Evolutionary conservation across 495 filamentous ascomycete species (phyloP).

Genomic region (Penicillium simplicissimum): DNA sequence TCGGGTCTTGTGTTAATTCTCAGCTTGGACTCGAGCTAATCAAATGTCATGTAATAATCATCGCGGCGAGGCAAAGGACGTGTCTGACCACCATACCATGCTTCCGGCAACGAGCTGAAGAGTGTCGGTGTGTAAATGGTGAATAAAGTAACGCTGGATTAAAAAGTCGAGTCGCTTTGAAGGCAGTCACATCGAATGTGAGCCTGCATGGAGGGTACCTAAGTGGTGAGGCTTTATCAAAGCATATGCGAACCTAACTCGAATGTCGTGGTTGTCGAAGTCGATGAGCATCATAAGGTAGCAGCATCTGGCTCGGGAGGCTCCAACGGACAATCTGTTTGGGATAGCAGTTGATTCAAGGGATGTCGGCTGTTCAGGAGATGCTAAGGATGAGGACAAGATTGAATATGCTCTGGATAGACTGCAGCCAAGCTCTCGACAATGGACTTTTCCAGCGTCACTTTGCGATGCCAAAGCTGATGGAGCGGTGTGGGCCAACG

Average conservation of each 20-base stretch:
- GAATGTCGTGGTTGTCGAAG: too few relatives aligned
- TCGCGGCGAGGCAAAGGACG: background rate
- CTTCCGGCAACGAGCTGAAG: background rate
- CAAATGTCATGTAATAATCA: background rate
- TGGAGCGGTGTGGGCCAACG: background rate
- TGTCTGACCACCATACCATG: constrained; percentile 1
- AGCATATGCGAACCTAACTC: too few relatives aligned
- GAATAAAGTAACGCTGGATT: background rate
- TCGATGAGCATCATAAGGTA: background rate
- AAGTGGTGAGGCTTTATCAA: too few relatives aligned
- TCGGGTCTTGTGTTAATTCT: background rate
- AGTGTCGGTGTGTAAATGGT: background rate
- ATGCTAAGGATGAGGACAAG: background rate
- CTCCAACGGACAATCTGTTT: background rate
- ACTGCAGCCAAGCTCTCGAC: background rate
- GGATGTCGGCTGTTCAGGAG: background rate
- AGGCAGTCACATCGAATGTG: background rate
- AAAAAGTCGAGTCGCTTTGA: background rate
- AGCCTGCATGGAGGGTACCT: too few relatives aligned
- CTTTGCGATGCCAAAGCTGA: constrained; percentile 2
- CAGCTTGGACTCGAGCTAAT: background rate
- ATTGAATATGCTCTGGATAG: constrained; percentile 7
- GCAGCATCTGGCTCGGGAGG: background rate
- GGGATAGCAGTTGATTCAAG: background rate
- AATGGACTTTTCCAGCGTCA: background rate